Evolutionary conservation across 257 asterid genomes (phyloP), one percentile per base, ranked within the genome.

Genomic region (Solanum bulbocastanum): DNA sequence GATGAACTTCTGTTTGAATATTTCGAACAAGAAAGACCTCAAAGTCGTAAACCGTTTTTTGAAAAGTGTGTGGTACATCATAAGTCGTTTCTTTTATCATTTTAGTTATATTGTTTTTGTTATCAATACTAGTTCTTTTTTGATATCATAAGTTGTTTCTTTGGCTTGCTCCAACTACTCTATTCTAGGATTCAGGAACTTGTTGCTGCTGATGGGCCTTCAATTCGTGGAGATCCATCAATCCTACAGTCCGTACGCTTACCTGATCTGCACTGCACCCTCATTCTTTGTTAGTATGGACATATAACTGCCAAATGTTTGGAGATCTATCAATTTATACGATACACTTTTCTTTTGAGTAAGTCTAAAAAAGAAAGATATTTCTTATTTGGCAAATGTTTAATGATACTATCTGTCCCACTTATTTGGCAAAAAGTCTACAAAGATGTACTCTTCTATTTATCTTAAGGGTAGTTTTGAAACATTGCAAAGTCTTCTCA

Each of bases 1-100:
- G 91, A 75, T 84, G 88, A 89, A 46, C 88, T 89, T 83, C 88
- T 89, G 82, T 89, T 89, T 76, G 89, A 89, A 33, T 89, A 87
- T 84, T 87, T 89, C 18, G 89, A 89, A 65, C 27, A 22, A 36
- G 89, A 87, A 16, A 88, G 66, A 82, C 91, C 91, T 83, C 91
- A 87, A 12, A 84, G 20, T 84, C 83, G 91, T 83, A 79, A 85
- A 25, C 91, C 89, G 6, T 73, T 89, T 46, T 89, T 87, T 25
- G 89, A 87, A 68, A 89, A 62, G 91, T 89, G 71, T 3, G 91
- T 87, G 68, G 85, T 46, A 81, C 62, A 65, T 58, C 58, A 65
- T 60, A 79, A 40, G 84, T 79, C 14, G 65, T 79, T 25, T 44
- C n/a, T 46, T 25, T 86, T 72, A 36, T 30, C 65, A 14, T 46